Evolutionary conservation across 2,329 filamentous ascomycete genomes (phyloP).

Genomic region (Leptoxyphium fumago): DNA sequence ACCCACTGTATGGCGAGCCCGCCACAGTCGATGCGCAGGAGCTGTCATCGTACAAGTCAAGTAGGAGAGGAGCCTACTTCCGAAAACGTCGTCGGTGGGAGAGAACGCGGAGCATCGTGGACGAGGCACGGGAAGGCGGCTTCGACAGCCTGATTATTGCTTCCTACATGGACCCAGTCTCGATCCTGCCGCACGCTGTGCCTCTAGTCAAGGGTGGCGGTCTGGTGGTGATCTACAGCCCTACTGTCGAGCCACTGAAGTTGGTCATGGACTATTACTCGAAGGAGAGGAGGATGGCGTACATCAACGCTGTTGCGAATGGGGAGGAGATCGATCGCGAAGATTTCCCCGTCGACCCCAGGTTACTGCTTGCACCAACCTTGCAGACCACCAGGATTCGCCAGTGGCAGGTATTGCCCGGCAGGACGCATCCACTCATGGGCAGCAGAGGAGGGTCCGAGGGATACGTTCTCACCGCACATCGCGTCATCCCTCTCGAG

Average conservation of each 20-base stretch:
- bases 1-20: slow-evolving; percentile 60
- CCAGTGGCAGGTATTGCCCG: slow-evolving; percentile 81
- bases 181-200: slow-evolving; percentile 58
- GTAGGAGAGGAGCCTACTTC: slow-evolving; percentile 71
- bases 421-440: slow-evolving; percentile 89
- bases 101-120: slow-evolving; percentile 54
- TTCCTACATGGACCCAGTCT: slow-evolving; percentile 64
- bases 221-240: slow-evolving; percentile 72
- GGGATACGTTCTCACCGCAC: slow-evolving; percentile 77
- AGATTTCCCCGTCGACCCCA: slow-evolving; percentile 80
- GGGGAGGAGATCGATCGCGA: slow-evolving; percentile 27
- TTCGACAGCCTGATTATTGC: slow-evolving; percentile 78
- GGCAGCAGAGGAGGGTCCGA: slow-evolving; percentile 75
- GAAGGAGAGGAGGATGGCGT: slow-evolving; percentile 64
- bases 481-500: slow-evolving; percentile 63
- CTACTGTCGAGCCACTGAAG: slow-evolving; percentile 63
- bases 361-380: slow-evolving; percentile 60
- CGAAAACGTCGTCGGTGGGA: slow-evolving; percentile 79
- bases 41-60: slow-evolving; percentile 60
- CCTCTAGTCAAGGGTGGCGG: slow-evolving; percentile 74
- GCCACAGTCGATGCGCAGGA: slow-evolving; percentile 42
- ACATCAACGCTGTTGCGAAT: slow-evolving; percentile 33
- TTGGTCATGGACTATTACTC: slow-evolving; percentile 72
- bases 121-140: slow-evolving; percentile 56
- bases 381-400: slow-evolving; percentile 69